Conservation (phyloP, 495 filamentous ascomycete species). For the Chaetomium fimeti region DNA sequence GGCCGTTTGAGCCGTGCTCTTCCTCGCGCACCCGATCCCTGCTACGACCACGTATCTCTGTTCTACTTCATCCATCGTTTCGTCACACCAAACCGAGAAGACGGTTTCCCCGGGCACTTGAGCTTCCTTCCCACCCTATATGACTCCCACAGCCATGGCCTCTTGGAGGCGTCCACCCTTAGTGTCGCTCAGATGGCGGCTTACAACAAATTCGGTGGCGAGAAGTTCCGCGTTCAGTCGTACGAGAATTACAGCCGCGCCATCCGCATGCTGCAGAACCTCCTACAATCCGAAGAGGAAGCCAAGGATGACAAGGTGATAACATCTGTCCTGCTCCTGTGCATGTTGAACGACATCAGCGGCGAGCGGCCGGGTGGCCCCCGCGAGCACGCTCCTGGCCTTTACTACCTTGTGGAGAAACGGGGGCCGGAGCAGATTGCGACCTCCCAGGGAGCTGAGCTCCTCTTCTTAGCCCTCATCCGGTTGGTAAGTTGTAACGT, state of each 20-base stretch:
- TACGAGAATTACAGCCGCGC: constrained; percentile 27
- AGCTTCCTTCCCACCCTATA: constrained; percentile 29
- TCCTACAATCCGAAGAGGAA: constrained; percentile 20
- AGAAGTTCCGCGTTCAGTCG: constrained; percentile 25
- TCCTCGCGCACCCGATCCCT: constrained; percentile 15
- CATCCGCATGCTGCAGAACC: constrained; percentile 19
- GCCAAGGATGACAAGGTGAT: constrained; percentile 31
- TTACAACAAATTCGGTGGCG: constrained; percentile 31
- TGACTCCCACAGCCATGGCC: constrained; percentile 22
- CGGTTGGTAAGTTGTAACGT: constrained; percentile 12
- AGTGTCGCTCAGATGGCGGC: constrained; percentile 31
- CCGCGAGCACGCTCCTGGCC: constrained; percentile 16
- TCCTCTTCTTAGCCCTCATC: constrained; percentile 19
- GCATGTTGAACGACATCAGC: constrained; percentile 15
- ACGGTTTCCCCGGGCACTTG: constrained; percentile 29
- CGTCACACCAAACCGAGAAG: constrained; percentile 27
- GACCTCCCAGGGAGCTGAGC: constrained; percentile 18
- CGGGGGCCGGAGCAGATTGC: constrained; percentile 21
- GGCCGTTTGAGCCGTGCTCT: neutral
- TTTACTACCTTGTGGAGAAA: constrained; percentile 21
- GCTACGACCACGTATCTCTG: constrained; percentile 28
- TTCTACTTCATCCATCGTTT: constrained; percentile 32
- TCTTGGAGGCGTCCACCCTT: constrained; percentile 26
- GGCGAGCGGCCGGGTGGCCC: constrained; percentile 1
- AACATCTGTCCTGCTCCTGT: constrained; percentile 13